Conservation (phyloP, 352 stramenopile genomes). For the Phytopythium sindhum region DNA sequence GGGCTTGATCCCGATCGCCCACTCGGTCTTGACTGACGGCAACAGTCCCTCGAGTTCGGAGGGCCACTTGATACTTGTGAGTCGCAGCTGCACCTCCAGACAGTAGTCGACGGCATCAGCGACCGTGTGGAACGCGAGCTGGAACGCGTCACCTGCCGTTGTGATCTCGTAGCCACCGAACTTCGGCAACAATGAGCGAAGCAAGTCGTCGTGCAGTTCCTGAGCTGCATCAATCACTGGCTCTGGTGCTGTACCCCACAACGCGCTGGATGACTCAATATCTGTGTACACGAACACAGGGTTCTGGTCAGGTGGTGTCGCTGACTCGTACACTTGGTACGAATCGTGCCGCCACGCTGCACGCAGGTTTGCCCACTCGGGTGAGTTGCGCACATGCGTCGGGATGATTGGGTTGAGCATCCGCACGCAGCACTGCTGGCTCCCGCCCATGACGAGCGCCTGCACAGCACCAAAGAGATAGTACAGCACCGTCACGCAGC, state of each 20-base stretch:
- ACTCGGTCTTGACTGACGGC: slow-evolving; percentile 54
- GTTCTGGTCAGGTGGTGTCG: slow-evolving; percentile 23
- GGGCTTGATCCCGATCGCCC: slow-evolving; percentile 38
- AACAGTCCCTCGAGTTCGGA: slow-evolving; percentile 45
- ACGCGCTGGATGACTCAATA: slow-evolving; percentile 69
- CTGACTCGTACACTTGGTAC: slow-evolving; percentile 28
- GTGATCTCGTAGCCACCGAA: slow-evolving; percentile 77
- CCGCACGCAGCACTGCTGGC: slow-evolving; percentile 56
- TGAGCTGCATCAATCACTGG: slow-evolving; percentile 57
- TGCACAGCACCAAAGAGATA: slow-evolving; percentile 62
- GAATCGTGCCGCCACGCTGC: slow-evolving; percentile 36
- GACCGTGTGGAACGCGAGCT: slow-evolving; percentile 69
- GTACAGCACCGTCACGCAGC: slow-evolving; percentile 55
- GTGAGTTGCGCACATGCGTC: slow-evolving; percentile 48
- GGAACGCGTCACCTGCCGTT: slow-evolving; percentile 67
- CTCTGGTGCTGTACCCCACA: slow-evolving; percentile 57
- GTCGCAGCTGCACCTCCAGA: slow-evolving; percentile 54
- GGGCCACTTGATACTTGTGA: slow-evolving; percentile 62
- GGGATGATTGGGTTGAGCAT: slow-evolving; percentile 51
- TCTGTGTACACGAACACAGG: slow-evolving; percentile 79
- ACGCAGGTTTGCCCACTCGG: slow-evolving; percentile 35
- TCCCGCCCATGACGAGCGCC: slow-evolving; percentile 64
- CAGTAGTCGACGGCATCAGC: slow-evolving; percentile 62
- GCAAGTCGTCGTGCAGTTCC: slow-evolving; percentile 59
- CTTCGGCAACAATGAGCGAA: slow-evolving; percentile 45